Base-by-base conservation (phyloP, 2,329 filamentous ascomycete genomes). In the Blumeriella jaapii region DNA sequence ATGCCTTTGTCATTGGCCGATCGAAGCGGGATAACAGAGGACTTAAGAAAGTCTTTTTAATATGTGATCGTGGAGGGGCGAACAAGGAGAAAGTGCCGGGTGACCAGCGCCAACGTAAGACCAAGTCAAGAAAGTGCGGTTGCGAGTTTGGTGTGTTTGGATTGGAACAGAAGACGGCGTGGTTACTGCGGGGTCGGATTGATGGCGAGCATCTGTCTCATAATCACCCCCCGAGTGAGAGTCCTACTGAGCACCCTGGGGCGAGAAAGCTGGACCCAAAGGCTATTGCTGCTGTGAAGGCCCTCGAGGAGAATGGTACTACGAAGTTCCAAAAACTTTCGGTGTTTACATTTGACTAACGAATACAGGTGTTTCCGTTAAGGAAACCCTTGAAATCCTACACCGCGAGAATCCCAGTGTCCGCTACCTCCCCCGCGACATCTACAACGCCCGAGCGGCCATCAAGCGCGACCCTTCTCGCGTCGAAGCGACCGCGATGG, bases 101-200 rank as follows among this genome's bases (percentile, higher is more conserved):
- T 13, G 55, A 57, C 34, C 49, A 54, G 25, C 50, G 52, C 14
- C 67, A 69, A 42, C 68, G 74, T 37, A 78, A 78, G 55, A 79
- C 74, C 1, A 77, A 74, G 6, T 78, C 74, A n/a, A 65, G 74
- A 29, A 79, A 79, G 49, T 78, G 74, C 48, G 74, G 78, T 47
- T 79, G 74, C 44, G 71, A 72, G 18, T 79, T 79, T 53, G 74
- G 74, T n/a, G 78, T 79, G 54, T 79, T 78, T 45, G 74, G 74
- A 36, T 74, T 79, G 24, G 74, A 79, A 54, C 72, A 78, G 50
- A 64, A 74, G 40, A 77, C 72, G 0, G 72, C 78, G 46, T 79
- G 74, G 74, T 73, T 72, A 0, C 69, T 79, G 39, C 65, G 74
- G 34, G 78, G 78, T 49, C 68, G 74, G 4, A 74, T 74, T 2